Evolutionary conservation across 805 yeast species (phyloP).

Genomic region (Saturnispora hagleri): DNA sequence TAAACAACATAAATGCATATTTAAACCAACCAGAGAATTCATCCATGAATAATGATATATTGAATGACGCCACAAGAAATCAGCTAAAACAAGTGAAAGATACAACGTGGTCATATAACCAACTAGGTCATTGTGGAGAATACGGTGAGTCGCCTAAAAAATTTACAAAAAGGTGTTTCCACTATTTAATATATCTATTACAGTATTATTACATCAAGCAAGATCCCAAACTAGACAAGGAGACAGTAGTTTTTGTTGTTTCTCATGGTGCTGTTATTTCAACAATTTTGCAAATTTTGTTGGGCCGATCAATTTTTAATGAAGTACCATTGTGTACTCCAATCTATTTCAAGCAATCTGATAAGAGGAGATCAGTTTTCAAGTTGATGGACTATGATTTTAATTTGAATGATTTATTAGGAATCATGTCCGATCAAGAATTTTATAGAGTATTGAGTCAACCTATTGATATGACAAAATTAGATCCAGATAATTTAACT

Average conservation of each 20-base stretch:
- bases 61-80: conserved; percentile 15
- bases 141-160: conserved; percentile 33
- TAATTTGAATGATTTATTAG: conserved; percentile 22
- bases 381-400: conserved; percentile 28
- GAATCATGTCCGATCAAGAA: conserved; percentile 20
- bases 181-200: conserved; percentile 27
- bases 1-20: conserved; percentile 32
- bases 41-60: conserved; percentile 12
- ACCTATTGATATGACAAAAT: conserved; percentile 20
- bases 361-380: conserved; percentile 18
- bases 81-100: conserved; percentile 19
- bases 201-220: conserved; percentile 25
- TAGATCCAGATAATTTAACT: conserved; percentile 21
- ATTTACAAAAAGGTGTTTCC: conserved; percentile 29
- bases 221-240: conserved; percentile 21
- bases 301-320: conserved; percentile 30
- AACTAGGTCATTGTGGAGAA: conserved; percentile 35
- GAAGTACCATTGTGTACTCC: conserved; percentile 34
- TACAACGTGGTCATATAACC: conserved; percentile 27
- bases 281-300: conserved; percentile 29
- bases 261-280: conserved; percentile 39
- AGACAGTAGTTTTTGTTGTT: conserved; percentile 28
- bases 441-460: conserved; percentile 18
- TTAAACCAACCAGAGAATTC: conserved; percentile 17
- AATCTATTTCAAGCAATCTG: conserved; percentile 25